phyloP scores from a whole-genome alignment of 352 stramenopile genomes.

The Globisporangium canariense region DNA sequence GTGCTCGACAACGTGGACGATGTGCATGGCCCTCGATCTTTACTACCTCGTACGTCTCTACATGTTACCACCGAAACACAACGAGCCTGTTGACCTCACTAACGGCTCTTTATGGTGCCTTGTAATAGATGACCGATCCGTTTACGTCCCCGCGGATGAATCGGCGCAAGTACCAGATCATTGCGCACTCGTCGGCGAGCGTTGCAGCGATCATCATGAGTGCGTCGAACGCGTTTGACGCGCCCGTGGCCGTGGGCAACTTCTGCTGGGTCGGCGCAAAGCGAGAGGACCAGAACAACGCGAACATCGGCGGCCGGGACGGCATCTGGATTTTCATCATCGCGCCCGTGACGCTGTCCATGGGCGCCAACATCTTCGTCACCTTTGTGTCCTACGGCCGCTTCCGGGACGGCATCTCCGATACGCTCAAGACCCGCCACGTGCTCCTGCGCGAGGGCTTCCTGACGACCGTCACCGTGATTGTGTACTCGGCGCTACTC shows the following conservation, averaged over 20 bases:
- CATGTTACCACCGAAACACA: neutral
- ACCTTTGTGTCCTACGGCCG: constrained; percentile 56
- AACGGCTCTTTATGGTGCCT: neutral
- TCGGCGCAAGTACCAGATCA: constrained; percentile 59
- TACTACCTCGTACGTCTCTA: constrained; percentile 52
- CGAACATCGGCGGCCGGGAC: constrained; percentile 24
- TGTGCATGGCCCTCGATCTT: constrained; percentile 67
- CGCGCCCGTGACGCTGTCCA: constrained; percentile 41
- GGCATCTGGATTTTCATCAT: constrained; percentile 76
- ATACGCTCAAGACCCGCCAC: constrained; percentile 51
- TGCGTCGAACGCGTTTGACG: constrained; percentile 48
- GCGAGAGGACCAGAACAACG: constrained; percentile 32
- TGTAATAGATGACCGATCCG: constrained; percentile 61
- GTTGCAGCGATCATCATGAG: constrained; percentile 44
- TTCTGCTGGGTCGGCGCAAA: constrained; percentile 74
- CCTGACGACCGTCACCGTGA: constrained; percentile 62
- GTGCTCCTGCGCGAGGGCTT: constrained; percentile 67
- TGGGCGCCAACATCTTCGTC: constrained; percentile 64
- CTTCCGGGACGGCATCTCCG: constrained; percentile 58
- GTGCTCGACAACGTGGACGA: constrained; percentile 65
- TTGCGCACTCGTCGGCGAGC: constrained; percentile 38
- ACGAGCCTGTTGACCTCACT: neutral
- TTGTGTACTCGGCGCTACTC: constrained; percentile 62
- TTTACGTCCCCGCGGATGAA: constrained; percentile 77
- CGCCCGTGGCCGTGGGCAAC: constrained; percentile 53